These are phyloP conservation scores for Oryza australiensis DNA, from an alignment of 176 grass and related monocot species.

Conservation along the genomic window DNA sequence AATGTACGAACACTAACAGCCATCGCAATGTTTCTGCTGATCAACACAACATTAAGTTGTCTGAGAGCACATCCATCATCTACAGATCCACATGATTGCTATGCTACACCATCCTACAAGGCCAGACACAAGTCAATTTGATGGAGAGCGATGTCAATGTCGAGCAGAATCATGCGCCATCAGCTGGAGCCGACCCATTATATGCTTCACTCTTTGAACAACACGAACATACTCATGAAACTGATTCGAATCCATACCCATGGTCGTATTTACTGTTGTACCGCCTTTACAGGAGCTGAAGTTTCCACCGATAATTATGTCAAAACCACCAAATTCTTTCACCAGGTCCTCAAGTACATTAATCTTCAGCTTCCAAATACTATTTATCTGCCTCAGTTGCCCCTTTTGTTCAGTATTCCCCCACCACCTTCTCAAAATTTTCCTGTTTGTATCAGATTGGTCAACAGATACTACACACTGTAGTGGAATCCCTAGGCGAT, in stretches of 20 bases:
- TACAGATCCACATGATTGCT: conserved; percentile 8
- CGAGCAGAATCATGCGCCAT: not conserved
- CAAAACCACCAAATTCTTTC: conserved; percentile 71
- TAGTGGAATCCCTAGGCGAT: conserved; percentile 69
- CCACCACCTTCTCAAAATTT: conserved; percentile 81
- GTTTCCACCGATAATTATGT: conserved; percentile 63
- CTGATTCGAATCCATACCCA: conserved; percentile 61
- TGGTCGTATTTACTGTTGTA: conserved; percentile 47
- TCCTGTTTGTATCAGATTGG: conserved; percentile 62
- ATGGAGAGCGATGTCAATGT: not conserved
- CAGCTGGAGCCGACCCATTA: conserved; percentile 39
- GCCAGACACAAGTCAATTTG: not conserved
- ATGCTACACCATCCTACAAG: conserved; percentile 15
- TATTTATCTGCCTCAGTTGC: conserved; percentile 52
- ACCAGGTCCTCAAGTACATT: conserved; percentile 45
- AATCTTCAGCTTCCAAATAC: conserved; percentile 53
- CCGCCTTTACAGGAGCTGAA: conserved; percentile 35
- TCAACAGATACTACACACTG: conserved; percentile 80
- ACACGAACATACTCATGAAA: conserved; percentile 77
- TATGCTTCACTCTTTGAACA: conserved; percentile 56
- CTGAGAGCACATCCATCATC: conserved; percentile 6
- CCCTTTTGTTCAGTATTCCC: conserved; percentile 54
- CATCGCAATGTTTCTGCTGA: not conserved
- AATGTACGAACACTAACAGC: not conserved
- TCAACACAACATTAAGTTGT: not conserved